These are phyloP conservation scores for Effrenium voratum DNA, from an alignment of 73 alveolate genomes.

Conservation along the genomic window DNA sequence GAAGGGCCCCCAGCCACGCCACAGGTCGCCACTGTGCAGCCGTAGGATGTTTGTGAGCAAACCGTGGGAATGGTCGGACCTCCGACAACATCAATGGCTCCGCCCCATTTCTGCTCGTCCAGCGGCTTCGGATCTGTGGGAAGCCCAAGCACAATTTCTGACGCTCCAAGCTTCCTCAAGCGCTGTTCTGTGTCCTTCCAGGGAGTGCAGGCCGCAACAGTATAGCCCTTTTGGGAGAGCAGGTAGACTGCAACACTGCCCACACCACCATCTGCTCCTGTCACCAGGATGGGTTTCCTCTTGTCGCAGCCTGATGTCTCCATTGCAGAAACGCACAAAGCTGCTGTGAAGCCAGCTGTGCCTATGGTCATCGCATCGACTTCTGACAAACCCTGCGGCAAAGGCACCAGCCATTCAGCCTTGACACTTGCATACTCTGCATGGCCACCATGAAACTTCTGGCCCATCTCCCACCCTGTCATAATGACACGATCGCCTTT, in stretches of 20 bases:
- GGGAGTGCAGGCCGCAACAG: constrained; percentile 58
- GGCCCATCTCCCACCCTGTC: constrained; percentile 93
- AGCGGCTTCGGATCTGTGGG: constrained; percentile 65
- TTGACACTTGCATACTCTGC: constrained; percentile 86
- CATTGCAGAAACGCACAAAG: constrained; percentile 55
- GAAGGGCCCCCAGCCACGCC: constrained; percentile 93
- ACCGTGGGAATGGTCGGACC: constrained; percentile 90
- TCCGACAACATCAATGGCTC: constrained; percentile 85
- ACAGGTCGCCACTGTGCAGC: constrained; percentile 79
- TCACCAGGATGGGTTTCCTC: constrained; percentile 89
- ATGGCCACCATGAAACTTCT: constrained; percentile 86
- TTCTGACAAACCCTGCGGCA: constrained; percentile 15
- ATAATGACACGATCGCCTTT: constrained; percentile 68
- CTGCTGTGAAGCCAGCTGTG: constrained; percentile 89
- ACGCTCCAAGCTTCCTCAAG: constrained; percentile 58
- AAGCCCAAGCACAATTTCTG: constrained; percentile 18
- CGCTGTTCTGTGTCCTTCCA: not conserved
- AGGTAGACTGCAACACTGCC: constrained; percentile 73
- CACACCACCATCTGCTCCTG: constrained; percentile 91
- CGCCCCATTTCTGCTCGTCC: constrained; percentile 87
- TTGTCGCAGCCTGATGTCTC: constrained; percentile 40
- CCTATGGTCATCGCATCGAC: constrained; percentile 92
- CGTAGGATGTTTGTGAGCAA: constrained; percentile 59
- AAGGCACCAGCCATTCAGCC: constrained; percentile 82
- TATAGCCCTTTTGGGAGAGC: constrained; percentile 60